Conservation (phyloP, 331 rosid genomes). For the Acacia pycnantha region DNA sequence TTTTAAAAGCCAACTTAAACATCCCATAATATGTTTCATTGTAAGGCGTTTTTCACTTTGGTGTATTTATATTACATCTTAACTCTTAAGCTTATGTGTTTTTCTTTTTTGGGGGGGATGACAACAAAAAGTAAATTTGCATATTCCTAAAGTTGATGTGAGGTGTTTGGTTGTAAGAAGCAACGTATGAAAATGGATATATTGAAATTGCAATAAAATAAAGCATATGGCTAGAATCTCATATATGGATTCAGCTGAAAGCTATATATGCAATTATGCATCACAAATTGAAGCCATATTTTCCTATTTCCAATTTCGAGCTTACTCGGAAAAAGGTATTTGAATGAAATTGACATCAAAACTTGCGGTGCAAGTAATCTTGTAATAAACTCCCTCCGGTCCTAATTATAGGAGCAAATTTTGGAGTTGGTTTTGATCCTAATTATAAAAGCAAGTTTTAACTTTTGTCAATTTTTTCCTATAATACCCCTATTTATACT, state of each 20-base stretch:
- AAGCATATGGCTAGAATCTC: neutral
- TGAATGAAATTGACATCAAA: neutral
- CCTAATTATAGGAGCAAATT: no score
- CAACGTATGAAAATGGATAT: neutral
- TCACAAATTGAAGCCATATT: neutral
- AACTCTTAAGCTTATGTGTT: neutral
- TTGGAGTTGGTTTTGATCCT: no score
- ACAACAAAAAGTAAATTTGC: neutral
- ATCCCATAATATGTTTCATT: neutral
- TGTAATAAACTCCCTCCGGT: no score
- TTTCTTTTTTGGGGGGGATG: no score
- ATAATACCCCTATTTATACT: no score
- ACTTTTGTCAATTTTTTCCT: no score
- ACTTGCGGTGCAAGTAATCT: neutral
- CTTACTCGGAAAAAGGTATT: no score
- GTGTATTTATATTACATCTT: neutral
- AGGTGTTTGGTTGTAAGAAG: neutral
- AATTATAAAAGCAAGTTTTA: no score
- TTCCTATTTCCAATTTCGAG: neutral
- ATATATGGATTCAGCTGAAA: neutral
- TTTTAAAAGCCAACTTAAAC: no score
- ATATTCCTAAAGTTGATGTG: neutral
- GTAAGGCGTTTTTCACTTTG: neutral
- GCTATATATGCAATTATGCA: neutral
- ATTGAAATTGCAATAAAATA: neutral